Evolutionary conservation across 352 stramenopile species (phyloP).

Genomic region (Phytopythium kandeliae): DNA sequence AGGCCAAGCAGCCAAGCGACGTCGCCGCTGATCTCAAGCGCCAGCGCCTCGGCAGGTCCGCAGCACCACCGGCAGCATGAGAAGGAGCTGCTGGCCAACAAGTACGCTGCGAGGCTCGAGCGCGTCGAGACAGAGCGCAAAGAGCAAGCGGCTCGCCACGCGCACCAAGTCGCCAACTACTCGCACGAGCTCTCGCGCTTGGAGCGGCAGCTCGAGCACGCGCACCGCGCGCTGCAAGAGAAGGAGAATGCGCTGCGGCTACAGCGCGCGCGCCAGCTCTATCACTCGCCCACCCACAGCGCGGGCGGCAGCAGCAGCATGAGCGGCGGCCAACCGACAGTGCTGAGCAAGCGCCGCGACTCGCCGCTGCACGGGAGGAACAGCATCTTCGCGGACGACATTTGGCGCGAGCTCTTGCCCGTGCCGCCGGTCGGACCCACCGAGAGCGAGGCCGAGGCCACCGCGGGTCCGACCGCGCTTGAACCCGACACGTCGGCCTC

Average conservation of each 20-base stretch:
- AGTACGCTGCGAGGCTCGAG: slow-evolving; percentile 24
- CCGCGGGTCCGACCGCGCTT: slow-evolving; percentile 2
- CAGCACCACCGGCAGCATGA: not conserved
- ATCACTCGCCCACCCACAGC: slow-evolving; percentile 10
- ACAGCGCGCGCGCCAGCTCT: slow-evolving; percentile 48
- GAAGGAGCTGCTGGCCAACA: slow-evolving; percentile 14
- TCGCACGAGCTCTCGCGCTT: slow-evolving; percentile 61
- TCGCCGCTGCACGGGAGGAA: slow-evolving; percentile 1
- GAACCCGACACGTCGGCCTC: slow-evolving; percentile 2
- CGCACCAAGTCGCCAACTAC: slow-evolving; percentile 62
- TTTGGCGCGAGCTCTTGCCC: slow-evolving; percentile 47
- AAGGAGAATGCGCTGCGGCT: slow-evolving; percentile 57
- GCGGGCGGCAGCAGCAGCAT: not conserved
- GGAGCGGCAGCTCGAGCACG: slow-evolving; percentile 56
- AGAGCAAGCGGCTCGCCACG: slow-evolving; percentile 32
- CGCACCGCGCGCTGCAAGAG: slow-evolving; percentile 34
- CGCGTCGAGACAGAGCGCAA: slow-evolving; percentile 50
- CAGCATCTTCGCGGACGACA: slow-evolving; percentile 41
- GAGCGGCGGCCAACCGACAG: not conserved
- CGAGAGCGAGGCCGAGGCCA: not conserved
- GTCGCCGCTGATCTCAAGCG: not conserved
- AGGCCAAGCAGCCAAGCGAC: not conserved
- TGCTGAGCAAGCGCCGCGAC: not conserved
- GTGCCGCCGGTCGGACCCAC: slow-evolving; percentile 5
- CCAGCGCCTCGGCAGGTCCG: not conserved